Evolutionary conservation across 352 stramenopile species (phyloP).

Genomic region (Albugo laibachii): DNA sequence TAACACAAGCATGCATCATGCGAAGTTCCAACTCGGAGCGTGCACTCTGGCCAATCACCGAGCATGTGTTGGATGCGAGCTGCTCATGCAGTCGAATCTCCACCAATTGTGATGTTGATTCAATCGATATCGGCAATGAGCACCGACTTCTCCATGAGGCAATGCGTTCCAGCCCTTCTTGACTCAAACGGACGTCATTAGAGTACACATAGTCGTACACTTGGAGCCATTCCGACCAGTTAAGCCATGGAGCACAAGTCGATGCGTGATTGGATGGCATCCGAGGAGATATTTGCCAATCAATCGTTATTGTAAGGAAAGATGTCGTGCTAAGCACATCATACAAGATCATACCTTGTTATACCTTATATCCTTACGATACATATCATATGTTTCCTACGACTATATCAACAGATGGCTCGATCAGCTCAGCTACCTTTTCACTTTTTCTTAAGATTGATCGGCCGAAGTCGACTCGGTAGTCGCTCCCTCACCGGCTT

Average conservation of each 20-base stretch:
- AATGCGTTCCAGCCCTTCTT: slow-evolving; percentile 34
- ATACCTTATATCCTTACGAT: too few relatives aligned
- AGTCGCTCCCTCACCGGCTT: slow-evolving; percentile 43
- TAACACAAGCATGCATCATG: slow-evolving; percentile 31
- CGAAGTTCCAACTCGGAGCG: slow-evolving; percentile 66
- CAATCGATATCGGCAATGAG: slow-evolving; percentile 59
- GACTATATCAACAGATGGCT: too few relatives aligned
- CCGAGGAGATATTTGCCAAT: too few relatives aligned
- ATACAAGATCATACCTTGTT: too few relatives aligned
- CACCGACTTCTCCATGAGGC: slow-evolving; percentile 42
- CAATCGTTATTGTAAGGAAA: too few relatives aligned
- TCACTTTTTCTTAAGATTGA: slow-evolving; percentile 2
- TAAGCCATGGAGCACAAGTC: slow-evolving; percentile 21
- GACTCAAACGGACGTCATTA: slow-evolving; percentile 19
- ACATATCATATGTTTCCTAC: too few relatives aligned
- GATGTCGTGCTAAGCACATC: too few relatives aligned
- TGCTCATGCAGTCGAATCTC: slow-evolving; percentile 56
- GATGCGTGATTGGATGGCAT: too few relatives aligned
- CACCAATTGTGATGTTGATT: slow-evolving; percentile 49
- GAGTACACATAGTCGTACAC: slow-evolving; percentile 36
- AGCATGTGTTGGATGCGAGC: slow-evolving; percentile 39
- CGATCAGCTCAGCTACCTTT: too few relatives aligned
- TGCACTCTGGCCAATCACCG: slow-evolving; percentile 40
- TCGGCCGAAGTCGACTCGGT: slow-evolving; percentile 59
- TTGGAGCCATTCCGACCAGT: slow-evolving; percentile 60